Base-by-base conservation (phyloP, 1,284 basidiomycete species). In the Chondrostereum purpureum region DNA sequence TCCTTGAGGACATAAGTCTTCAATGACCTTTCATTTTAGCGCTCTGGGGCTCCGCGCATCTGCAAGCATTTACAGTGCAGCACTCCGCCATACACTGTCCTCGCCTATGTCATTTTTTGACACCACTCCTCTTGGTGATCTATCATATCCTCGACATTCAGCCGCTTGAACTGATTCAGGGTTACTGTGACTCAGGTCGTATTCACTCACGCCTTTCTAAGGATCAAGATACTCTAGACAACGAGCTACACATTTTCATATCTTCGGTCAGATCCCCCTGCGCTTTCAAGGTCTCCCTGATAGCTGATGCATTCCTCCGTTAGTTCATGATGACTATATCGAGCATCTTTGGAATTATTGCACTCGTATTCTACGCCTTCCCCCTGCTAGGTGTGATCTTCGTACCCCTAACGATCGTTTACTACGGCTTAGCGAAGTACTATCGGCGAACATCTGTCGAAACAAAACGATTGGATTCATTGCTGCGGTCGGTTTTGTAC, bases 401-500 rank as follows among this genome's bases (percentile, higher is more conserved):
- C 51, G 64, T 63, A 0, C 77, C 77, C 3, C 62, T 80, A 59
- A 50, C 58, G 1, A 51, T 75, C 16, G 46, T 78, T 3, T 81
- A 81, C 55, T 75, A 70, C 50, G 42, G 65, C 4, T 64, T 71
- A 4, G 67, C 75, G 0, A 50, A 68, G 2, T 81, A 72, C 53
- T 81, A 80, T 53, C 68, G 78, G 6, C 68, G 71, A 11, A 74
- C 68, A 2, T 80, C 77, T 0, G 75, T 81, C 0, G 83, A 86
- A 59, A 73, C 78, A 14, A 84, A 85, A 60, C 75, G 83, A 4
- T 59, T 87, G 19, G 84, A 88, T 58, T 83, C 83, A 0, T 55
- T 87, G 10, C 69, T 86, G 53, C 72, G 81, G 6, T 84, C 81
- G 1, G 63, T 68, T 6, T 62, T 88, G 35, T 88, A 86, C 60